A percentile compares a stretch with the other conserved stretches of the same genome.
These are phyloP conservation scores for Rhododendron griersonianum DNA, from an alignment of 148 eudicot species.

Conservation along the genomic window DNA sequence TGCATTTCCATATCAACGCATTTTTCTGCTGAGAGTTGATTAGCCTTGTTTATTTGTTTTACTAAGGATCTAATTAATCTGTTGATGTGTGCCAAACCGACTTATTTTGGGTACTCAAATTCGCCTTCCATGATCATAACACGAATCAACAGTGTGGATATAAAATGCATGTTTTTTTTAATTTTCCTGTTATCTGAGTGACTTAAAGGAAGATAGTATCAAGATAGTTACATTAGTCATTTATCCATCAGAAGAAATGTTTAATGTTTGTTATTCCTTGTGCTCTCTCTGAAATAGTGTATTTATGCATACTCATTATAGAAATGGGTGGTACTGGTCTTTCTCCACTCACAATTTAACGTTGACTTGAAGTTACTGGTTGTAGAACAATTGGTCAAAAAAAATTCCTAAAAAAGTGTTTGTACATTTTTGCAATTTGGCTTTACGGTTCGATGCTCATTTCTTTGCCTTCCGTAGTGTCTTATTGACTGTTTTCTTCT, in stretches of 20 bases:
- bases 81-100: background rate
- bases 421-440: background rate
- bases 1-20: background rate
- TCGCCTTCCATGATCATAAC: background rate
- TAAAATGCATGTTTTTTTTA: background rate
- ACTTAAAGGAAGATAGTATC: background rate
- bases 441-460: slow-evolving; percentile 2
- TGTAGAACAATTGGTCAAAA: background rate
- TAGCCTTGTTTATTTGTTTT: background rate
- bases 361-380: background rate
- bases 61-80: background rate
- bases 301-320: background rate
- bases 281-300: background rate
- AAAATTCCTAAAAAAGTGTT: background rate
- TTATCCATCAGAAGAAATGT: background rate
- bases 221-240: background rate
- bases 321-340: background rate
- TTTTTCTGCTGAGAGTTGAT: background rate
- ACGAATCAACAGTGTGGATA: background rate
- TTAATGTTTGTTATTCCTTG: background rate
- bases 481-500: slow-evolving; percentile 13
- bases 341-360: background rate
- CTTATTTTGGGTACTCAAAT: background rate
- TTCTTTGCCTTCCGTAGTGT: background rate
- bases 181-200: background rate